A percentile compares a stretch with the other conserved stretches of the same genome.
These are phyloP conservation scores for Podaxis sp. DNA, from an alignment of 768 basidiomycete species.

Conservation along the genomic window DNA sequence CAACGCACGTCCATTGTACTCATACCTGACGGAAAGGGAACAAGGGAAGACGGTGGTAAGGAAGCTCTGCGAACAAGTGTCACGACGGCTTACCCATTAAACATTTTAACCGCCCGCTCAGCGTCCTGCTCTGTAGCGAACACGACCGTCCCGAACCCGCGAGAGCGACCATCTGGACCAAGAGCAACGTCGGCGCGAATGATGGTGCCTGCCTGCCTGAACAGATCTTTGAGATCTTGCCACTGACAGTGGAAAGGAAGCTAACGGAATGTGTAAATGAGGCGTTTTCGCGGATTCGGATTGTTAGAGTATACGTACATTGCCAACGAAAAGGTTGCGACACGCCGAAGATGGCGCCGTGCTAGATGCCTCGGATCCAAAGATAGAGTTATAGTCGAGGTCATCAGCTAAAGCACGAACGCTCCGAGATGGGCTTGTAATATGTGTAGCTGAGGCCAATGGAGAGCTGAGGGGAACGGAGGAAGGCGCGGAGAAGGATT, in stretches of 20 bases:
- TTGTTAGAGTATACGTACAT: conserved; percentile 49
- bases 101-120: conserved; percentile 79
- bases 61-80: conserved; percentile 10
- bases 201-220: conserved; percentile 87
- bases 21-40: conserved; percentile 53
- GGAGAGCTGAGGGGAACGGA: conserved; percentile 12
- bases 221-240: conserved; percentile 97
- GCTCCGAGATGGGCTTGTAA: conserved; percentile 13
- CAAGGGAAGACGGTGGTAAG: conserved; percentile 9
- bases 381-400: conserved; percentile 21
- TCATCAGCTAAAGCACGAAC: conserved; percentile 21
- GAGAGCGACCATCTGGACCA: conserved; percentile 82
- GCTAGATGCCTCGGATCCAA: conserved; percentile 18
- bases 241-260: conserved; percentile 94
- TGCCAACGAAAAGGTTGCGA: conserved; percentile 82
- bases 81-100: conserved; percentile 72
- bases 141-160: conserved; percentile 91
- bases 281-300: not conserved
- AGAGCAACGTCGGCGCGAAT: conserved; percentile 89
- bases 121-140: conserved; percentile 85
- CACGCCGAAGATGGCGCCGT: conserved; percentile 20
- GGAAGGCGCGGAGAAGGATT: conserved; percentile 11
- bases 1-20: conserved; percentile 81
- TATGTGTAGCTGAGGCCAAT: conserved; percentile 12
- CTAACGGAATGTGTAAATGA: conserved; percentile 57